Conservation (phyloP, 805 yeast genomes). For the Barnettozyma sp. region DNA sequence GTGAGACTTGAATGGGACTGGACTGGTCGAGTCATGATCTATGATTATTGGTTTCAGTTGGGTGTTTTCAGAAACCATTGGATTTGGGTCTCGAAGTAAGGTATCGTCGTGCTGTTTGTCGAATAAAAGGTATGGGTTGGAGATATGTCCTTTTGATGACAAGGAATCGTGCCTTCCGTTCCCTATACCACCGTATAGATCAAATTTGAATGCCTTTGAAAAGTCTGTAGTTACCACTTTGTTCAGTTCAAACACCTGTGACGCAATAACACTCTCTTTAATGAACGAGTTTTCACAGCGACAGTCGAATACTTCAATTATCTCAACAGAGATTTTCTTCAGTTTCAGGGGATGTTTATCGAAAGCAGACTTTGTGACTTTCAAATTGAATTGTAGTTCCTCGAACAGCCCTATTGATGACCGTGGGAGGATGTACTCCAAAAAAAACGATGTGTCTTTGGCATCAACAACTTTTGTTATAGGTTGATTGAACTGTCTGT, state of each 20-base stretch:
- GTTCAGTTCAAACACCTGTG: conserved; percentile 11
- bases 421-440: conserved; percentile 41
- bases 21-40: conserved; percentile 15
- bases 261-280: conserved; percentile 36
- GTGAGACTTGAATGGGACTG: conserved; percentile 34
- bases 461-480: conserved; percentile 38
- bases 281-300: conserved; percentile 33
- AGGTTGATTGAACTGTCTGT: conserved; percentile 48
- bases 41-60: conserved; percentile 27
- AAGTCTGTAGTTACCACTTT: conserved; percentile 14
- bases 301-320: conserved; percentile 46
- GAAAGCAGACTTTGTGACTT: conserved; percentile 30
- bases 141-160: conserved; percentile 6
- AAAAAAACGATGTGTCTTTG: conserved; percentile 41
- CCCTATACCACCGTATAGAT: conserved; percentile 20
- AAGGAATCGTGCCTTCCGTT: too few species aligned
- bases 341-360: conserved; percentile 27
- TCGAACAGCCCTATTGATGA: conserved; percentile 58
- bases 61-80: conserved; percentile 18
- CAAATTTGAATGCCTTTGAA: conserved; percentile 24
- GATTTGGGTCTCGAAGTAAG: conserved; percentile 20
- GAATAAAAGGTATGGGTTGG: conserved; percentile 23
- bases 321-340: conserved; percentile 39
- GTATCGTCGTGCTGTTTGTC: conserved; percentile 28
- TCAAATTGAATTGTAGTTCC: conserved; percentile 32